phyloP scores from a whole-genome alignment of 257 asterid species.

The Perilla frutescens region DNA sequence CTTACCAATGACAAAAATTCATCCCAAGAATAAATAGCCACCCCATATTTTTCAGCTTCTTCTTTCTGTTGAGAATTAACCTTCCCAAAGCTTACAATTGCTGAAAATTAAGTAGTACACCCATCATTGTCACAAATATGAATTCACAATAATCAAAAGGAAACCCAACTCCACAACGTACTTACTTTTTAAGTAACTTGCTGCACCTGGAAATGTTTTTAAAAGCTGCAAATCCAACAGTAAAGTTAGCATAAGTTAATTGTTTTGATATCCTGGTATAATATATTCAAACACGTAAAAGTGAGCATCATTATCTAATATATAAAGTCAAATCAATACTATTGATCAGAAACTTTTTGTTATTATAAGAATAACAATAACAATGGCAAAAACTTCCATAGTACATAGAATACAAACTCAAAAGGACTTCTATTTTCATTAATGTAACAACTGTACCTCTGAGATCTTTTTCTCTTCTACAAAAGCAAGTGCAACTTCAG shows the following conservation, averaged over 20 bases:
- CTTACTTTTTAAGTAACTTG: constrained; percentile 82
- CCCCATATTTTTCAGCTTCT: constrained; percentile 64
- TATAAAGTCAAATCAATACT: constrained; percentile 5
- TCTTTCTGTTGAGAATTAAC: constrained; percentile 76
- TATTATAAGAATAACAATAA: background rate
- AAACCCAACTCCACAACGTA: constrained; percentile 31
- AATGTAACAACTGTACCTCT: constrained; percentile 57
- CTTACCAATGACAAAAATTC: constrained; percentile 80
- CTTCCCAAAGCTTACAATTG: constrained; percentile 84
- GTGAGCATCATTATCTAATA: constrained; percentile 18
- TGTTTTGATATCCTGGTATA: constrained; percentile 19
- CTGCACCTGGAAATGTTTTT: constrained; percentile 75
- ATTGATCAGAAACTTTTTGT: constrained; percentile 7
- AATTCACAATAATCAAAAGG: constrained; percentile 18
- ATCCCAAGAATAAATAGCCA: constrained; percentile 75
- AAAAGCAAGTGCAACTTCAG: constrained; percentile 86
- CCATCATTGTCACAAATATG: constrained; percentile 31
- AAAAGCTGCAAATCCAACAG: constrained; percentile 66
- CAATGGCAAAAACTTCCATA: background rate
- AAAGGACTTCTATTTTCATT: constrained; percentile 8
- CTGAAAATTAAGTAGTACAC: constrained; percentile 50
- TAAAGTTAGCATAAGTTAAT: constrained; percentile 38
- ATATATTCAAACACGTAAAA: constrained; percentile 26
- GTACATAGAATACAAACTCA: constrained; percentile 31
- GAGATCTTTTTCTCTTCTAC: constrained; percentile 89